Conservation (phyloP, 305 asterid genomes). For the Caryopteris hybrid region DNA sequence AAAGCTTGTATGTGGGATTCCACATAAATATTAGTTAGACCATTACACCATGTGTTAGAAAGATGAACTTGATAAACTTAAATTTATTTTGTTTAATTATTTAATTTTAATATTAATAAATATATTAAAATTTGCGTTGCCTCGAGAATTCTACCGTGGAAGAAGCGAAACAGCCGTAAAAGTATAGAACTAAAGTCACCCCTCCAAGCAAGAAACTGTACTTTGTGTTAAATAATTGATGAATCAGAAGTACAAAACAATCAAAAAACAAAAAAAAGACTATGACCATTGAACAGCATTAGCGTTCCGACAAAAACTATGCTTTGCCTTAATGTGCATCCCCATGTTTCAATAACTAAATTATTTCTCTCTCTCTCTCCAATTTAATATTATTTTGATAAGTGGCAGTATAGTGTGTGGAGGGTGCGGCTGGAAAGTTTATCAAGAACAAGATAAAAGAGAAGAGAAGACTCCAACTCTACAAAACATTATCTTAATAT, state of each 20-base stretch:
- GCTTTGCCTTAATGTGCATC: conserved; percentile 3
- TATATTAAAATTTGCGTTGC: too few species aligned
- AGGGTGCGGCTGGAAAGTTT: conserved; percentile 25
- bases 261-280: neutral
- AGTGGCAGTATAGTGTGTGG: neutral
- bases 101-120: too few species aligned
- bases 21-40: too few species aligned
- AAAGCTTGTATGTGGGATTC: too few species aligned
- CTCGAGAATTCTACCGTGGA: conserved; percentile 15
- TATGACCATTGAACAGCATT: conserved; percentile 14
- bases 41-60: too few species aligned
- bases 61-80: too few species aligned
- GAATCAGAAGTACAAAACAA: neutral
- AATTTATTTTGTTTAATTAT: too few species aligned
- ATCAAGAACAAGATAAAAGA: conserved; percentile 2
- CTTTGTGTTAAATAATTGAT: conserved; percentile 21
- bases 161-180: neutral
- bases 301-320: conserved; percentile 23
- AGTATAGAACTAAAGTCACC: conserved; percentile 3
- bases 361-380: neutral
- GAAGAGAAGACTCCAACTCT: conserved; percentile 21
- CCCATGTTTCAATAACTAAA: neutral
- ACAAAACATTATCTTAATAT: conserved; percentile 1
- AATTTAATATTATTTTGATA: neutral
- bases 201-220: too few species aligned